Percentiles rank a stretch among this genome's conserved stretches.
These are phyloP conservation scores for Saccharum spontaneum DNA, from an alignment of 176 grass and related monocot species.

Conservation along the genomic window DNA sequence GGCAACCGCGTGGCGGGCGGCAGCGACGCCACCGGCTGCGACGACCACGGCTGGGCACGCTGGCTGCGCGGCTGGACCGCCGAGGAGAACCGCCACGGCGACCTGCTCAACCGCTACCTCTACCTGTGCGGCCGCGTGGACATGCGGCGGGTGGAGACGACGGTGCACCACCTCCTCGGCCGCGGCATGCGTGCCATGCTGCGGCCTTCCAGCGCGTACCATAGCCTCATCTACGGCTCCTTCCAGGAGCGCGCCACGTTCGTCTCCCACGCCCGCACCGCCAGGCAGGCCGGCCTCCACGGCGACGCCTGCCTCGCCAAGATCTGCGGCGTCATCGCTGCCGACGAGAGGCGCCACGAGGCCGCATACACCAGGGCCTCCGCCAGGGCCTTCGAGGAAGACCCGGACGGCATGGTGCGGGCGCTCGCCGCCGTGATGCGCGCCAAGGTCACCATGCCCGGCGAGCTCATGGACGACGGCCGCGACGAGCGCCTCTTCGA, in stretches of 20 bases:
- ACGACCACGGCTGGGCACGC: slow-evolving; percentile 10
- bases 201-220: background rate
- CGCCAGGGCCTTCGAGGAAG: background rate
- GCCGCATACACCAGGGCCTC: background rate
- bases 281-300: background rate
- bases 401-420: slow-evolving; percentile 24
- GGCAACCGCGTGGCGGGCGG: background rate
- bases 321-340: slow-evolving; percentile 27
- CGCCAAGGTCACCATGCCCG: slow-evolving; percentile 37
- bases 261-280: slow-evolving; percentile 29
- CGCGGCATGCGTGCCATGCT: background rate
- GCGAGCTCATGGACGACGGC: slow-evolving; percentile 26
- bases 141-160: slow-evolving; percentile 18
- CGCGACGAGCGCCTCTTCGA: background rate
- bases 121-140: slow-evolving; percentile 28
- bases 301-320: slow-evolving; percentile 20
- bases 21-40: slow-evolving; percentile 14
- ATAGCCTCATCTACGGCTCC: slow-evolving; percentile 23
- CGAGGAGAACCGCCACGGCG: slow-evolving; percentile 77
- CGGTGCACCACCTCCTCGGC: slow-evolving; percentile 26
- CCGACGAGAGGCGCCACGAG: slow-evolving; percentile 39
- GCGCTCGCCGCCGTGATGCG: slow-evolving; percentile 31
- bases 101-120: slow-evolving; percentile 41
- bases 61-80: slow-evolving; percentile 49
- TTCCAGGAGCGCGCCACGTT: slow-evolving; percentile 45